Percentiles rank a stretch among this genome's conserved stretches.
phyloP scores from a whole-genome alignment of 108 stramenopile genomes.

The Cyclostephanos invisitatus region DNA sequence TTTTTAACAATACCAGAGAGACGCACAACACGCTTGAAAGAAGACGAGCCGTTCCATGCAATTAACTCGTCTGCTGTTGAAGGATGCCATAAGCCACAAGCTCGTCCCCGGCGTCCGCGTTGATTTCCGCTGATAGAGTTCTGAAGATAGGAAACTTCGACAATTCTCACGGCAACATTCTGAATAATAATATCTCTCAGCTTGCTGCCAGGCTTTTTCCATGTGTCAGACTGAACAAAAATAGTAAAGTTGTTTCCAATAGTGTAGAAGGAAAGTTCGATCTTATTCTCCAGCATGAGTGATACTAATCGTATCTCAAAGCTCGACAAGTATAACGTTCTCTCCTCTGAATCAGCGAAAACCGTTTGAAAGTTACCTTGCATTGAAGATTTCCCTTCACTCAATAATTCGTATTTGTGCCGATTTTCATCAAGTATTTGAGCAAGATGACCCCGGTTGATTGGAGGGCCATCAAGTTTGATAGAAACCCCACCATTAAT shows the following conservation, averaged over 20 bases:
- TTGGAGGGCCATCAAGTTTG: conserved; percentile 32
- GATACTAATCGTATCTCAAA: conserved; percentile 63
- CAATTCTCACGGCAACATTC: conserved; percentile 7
- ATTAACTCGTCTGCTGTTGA: not conserved
- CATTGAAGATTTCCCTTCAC: conserved; percentile 38
- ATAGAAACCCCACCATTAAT: conserved; percentile 31
- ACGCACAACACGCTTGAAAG: conserved; percentile 5
- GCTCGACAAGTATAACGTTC: conserved; percentile 14
- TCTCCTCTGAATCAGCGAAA: conserved; percentile 4
- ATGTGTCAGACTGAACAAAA: conserved; percentile 23
- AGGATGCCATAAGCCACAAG: conserved; percentile 46
- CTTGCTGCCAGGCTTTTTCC: conserved; percentile 12
- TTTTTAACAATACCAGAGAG: conserved; percentile 21
- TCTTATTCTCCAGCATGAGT: conserved; percentile 55
- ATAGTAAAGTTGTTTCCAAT: conserved; percentile 9
- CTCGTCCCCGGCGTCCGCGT: conserved; percentile 41
- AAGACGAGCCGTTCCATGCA: not conserved
- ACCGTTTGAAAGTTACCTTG: conserved; percentile 44
- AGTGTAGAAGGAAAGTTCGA: conserved; percentile 46
- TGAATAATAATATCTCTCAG: conserved; percentile 22
- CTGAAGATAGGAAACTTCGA: conserved; percentile 9
- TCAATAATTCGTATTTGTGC: conserved; percentile 56
- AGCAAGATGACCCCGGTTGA: conserved; percentile 45
- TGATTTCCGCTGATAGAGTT: conserved; percentile 25
- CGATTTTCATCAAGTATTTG: conserved; percentile 58